Percentiles rank a stretch among this genome's conserved stretches.
phyloP scores from a whole-genome alignment of 768 basidiomycete species.

The Trametopsis cervina region DNA sequence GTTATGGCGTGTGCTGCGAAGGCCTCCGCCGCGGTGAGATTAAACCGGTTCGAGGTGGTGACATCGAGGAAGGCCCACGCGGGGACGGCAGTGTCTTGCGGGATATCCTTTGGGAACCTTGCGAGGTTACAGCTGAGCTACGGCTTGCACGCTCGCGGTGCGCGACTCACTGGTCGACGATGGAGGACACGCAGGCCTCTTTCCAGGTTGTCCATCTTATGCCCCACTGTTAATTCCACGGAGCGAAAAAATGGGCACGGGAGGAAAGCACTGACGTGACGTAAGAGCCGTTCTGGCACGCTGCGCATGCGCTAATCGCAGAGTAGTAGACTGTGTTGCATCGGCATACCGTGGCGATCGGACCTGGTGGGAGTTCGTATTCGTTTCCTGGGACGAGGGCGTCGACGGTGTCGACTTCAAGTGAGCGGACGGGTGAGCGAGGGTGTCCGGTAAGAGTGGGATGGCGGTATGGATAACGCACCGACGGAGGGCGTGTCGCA shows the following conservation, averaged over 20 bases:
- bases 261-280: constrained; percentile 23
- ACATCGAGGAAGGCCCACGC: constrained; percentile 60
- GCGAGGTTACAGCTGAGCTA: background rate
- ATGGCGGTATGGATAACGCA: background rate
- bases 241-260: background rate
- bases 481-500: constrained; percentile 5
- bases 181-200: constrained; percentile 33
- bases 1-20: background rate
- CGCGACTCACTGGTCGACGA: constrained; percentile 19
- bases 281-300: constrained; percentile 42
- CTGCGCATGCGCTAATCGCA: constrained; percentile 49
- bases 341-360: constrained; percentile 34
- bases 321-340: constrained; percentile 54
- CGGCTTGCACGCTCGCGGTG: too few relatives aligned
- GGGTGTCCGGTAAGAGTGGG: background rate
- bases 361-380: constrained; percentile 36
- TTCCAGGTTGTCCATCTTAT: constrained; percentile 45
- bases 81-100: constrained; percentile 42
- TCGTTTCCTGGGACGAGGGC: constrained; percentile 18
- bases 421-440: background rate
- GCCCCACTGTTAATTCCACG: constrained; percentile 5
- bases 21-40: background rate
- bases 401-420: constrained; percentile 4
- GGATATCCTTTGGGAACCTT: constrained; percentile 43
- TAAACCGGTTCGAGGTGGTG: constrained; percentile 23